Conservation (phyloP, 257 asterid species). For the Plectranthus barbatus region DNA sequence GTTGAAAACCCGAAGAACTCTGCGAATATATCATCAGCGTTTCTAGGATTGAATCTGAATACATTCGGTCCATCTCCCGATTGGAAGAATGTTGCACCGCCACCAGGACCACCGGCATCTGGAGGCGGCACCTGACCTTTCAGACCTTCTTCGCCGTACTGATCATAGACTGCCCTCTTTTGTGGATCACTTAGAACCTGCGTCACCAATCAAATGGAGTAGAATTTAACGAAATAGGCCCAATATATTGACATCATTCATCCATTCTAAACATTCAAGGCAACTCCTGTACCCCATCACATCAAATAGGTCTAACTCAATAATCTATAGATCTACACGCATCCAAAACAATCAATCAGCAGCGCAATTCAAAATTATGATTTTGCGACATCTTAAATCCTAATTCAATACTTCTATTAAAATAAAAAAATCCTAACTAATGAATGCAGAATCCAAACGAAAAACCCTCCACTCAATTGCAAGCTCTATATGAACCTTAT, state of each 20-base stretch:
- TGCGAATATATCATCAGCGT: constrained; percentile 67
- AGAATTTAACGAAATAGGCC: too few relatives aligned
- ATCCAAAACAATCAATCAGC: neutral
- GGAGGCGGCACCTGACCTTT: constrained; percentile 88
- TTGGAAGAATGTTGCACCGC: constrained; percentile 64
- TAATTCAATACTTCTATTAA: neutral
- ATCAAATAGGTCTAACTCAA: neutral
- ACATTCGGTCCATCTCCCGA: constrained; percentile 68
- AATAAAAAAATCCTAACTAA: too few relatives aligned
- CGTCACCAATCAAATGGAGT: neutral
- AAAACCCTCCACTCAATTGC: neutral
- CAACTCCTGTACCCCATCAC: neutral
- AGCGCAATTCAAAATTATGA: neutral
- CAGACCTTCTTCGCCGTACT: constrained; percentile 87
- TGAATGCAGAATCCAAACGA: too few relatives aligned
- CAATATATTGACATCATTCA: neutral
- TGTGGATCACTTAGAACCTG: constrained; percentile 86
- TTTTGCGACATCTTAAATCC: neutral
- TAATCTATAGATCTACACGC: neutral
- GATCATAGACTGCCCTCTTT: constrained; percentile 74
- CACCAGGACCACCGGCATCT: constrained; percentile 46
- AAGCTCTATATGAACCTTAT: neutral
- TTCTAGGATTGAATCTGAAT: constrained; percentile 70
- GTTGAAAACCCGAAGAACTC: constrained; percentile 70
- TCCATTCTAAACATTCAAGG: neutral